Conservation (phyloP, 208 protist genomes). For the Endotrypanum monterogeii region DNA sequence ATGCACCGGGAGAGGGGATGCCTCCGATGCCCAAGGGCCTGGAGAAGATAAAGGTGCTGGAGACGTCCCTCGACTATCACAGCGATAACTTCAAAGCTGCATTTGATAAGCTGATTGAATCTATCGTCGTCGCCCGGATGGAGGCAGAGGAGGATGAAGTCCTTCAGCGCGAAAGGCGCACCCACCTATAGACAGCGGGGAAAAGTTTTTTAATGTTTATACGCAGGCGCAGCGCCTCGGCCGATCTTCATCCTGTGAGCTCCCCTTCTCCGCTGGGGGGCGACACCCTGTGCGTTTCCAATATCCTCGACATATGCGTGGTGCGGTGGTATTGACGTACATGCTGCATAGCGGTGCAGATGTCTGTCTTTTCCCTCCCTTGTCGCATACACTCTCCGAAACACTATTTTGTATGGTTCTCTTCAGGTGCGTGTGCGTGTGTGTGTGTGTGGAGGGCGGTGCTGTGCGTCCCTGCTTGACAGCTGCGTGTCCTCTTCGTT, state of each 20-base stretch:
- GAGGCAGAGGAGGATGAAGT: constrained; percentile 78
- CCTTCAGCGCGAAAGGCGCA: constrained; percentile 49
- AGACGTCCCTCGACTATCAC: constrained; percentile 88
- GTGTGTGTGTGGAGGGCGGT: background rate
- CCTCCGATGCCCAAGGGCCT: constrained; percentile 78
- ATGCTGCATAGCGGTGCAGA: background rate
- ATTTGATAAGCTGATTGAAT: constrained; percentile 84
- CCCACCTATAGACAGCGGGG: constrained; percentile 3
- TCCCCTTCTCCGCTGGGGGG: too few relatives aligned
- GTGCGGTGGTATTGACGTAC: constrained; percentile 6
- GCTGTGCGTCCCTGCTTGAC: background rate
- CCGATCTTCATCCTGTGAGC: background rate
- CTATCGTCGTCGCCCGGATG: constrained; percentile 58
- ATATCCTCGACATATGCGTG: background rate
- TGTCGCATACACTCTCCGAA: background rate
- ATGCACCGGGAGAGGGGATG: constrained; percentile 28
- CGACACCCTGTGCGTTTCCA: too few relatives aligned
- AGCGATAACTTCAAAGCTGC: constrained; percentile 92
- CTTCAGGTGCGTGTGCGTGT: background rate
- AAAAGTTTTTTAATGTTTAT: too few relatives aligned
- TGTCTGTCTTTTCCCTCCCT: background rate
- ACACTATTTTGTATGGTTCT: background rate
- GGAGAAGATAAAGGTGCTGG: constrained; percentile 68
- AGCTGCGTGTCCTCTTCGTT: background rate
- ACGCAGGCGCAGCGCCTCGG: background rate